Evolutionary conservation across 1,284 basidiomycete genomes (phyloP).

Genomic region (Pseudozyma sp.): DNA sequence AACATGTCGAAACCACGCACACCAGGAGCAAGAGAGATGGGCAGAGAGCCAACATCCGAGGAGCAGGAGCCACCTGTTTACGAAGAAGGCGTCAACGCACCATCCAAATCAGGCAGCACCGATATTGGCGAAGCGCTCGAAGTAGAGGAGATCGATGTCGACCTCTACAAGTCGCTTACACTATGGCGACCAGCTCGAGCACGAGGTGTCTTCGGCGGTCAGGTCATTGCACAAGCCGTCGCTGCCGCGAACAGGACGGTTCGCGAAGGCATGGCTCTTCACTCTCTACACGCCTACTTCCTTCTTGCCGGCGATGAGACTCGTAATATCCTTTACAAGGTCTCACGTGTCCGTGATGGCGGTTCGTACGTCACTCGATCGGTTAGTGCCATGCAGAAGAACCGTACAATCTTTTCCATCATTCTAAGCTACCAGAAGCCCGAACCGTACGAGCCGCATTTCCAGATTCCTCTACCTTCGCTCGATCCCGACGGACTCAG

Average conservation of each 20-base stretch:
- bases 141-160: slow-evolving; percentile 58
- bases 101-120: slow-evolving; percentile 19
- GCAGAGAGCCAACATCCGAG: slow-evolving; percentile 52
- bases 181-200: slow-evolving; percentile 63
- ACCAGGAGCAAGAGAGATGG: slow-evolving; percentile 45
- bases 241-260: slow-evolving; percentile 60
- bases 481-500: slow-evolving; percentile 24
- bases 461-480: slow-evolving; percentile 57
- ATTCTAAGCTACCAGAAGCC: slow-evolving; percentile 64
- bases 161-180: slow-evolving; percentile 57
- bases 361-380: slow-evolving; percentile 63
- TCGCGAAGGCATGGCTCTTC: slow-evolving; percentile 48
- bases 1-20: slow-evolving; percentile 16
- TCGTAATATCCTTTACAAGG: slow-evolving; percentile 61
- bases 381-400: slow-evolving; percentile 62
- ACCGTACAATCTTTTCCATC: slow-evolving; percentile 58
- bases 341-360: slow-evolving; percentile 62
- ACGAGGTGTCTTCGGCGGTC: slow-evolving; percentile 66
- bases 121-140: slow-evolving; percentile 56
- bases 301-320: slow-evolving; percentile 56
- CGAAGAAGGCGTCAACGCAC: slow-evolving; percentile 53
- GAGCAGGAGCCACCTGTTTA: slow-evolving; percentile 53
- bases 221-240: slow-evolving; percentile 63
- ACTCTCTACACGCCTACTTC: slow-evolving; percentile 65
- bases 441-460: slow-evolving; percentile 59